These are phyloP conservation scores for Priceomyces carsonii DNA, from an alignment of 805 yeast species.

Conservation along the genomic window DNA sequence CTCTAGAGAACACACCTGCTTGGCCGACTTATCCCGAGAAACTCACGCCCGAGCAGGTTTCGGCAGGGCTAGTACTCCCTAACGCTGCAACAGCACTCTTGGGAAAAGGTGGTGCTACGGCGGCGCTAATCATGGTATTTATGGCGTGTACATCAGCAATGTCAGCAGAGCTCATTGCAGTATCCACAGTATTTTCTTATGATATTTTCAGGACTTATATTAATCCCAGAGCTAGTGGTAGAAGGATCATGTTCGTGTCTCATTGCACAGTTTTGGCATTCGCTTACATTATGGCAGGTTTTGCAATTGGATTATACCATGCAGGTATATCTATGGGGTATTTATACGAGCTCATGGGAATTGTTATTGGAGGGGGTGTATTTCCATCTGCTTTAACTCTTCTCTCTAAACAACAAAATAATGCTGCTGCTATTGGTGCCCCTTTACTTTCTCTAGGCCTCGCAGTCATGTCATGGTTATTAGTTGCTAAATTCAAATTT, in stretches of 20 bases:
- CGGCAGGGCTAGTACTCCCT: slow-evolving; percentile 79
- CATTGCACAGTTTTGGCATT: slow-evolving; percentile 62
- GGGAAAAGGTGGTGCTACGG: slow-evolving; percentile 89
- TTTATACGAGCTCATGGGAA: slow-evolving; percentile 85
- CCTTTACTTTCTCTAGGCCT: slow-evolving; percentile 77
- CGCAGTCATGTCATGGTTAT: slow-evolving; percentile 64
- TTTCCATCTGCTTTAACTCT: slow-evolving; percentile 70
- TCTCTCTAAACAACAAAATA: slow-evolving; percentile 65
- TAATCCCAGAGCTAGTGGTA: slow-evolving; percentile 77
- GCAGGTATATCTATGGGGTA: slow-evolving; percentile 87
- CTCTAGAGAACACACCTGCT: slow-evolving; percentile 63
- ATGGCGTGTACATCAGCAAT: slow-evolving; percentile 94
- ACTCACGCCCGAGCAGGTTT: slow-evolving; percentile 66
- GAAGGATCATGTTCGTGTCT: slow-evolving; percentile 64
- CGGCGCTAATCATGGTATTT: slow-evolving; percentile 74
- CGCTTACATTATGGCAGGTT: slow-evolving; percentile 72
- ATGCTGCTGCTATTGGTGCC: slow-evolving; percentile 66
- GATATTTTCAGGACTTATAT: slow-evolving; percentile 82
- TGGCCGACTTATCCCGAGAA: slow-evolving; percentile 81
- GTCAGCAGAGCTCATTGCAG: slow-evolving; percentile 89
- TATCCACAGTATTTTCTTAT: slow-evolving; percentile 81
- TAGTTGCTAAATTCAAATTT: slow-evolving; percentile 32
- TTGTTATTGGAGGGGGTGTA: slow-evolving; percentile 84
- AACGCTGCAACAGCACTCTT: slow-evolving; percentile 80
- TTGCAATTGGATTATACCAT: slow-evolving; percentile 78